Evolutionary conservation across 2,329 filamentous ascomycete genomes (phyloP).

Genomic region (Harringtonia aguacate): DNA sequence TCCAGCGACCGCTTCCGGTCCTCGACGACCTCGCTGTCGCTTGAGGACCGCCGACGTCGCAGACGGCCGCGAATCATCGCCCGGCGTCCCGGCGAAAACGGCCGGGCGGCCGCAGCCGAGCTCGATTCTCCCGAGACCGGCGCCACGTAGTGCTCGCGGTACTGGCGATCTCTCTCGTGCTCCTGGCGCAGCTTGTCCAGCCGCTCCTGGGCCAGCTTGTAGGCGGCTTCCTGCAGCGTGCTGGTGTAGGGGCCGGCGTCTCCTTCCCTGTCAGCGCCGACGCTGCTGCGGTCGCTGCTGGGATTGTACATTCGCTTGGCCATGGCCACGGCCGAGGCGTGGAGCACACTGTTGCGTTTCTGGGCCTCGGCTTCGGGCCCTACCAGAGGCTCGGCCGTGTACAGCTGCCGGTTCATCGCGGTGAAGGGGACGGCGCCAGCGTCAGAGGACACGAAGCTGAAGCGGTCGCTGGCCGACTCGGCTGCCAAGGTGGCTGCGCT

Average conservation of each 20-base stretch:
- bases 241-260: constrained; percentile 30
- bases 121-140: constrained; percentile 25
- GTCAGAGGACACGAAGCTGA: constrained; percentile 37
- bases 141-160: constrained; percentile 62
- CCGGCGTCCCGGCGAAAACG: too few species aligned
- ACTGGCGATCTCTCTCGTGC: constrained; percentile 48
- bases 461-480: not conserved
- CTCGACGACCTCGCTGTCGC: constrained; percentile 50
- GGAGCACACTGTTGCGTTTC: constrained; percentile 59
- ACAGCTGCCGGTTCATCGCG: constrained; percentile 64
- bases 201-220: constrained; percentile 74
- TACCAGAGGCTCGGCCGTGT: constrained; percentile 64
- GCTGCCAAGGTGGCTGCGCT: constrained; percentile 57
- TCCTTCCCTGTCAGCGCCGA: constrained; percentile 18
- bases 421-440: constrained; percentile 57
- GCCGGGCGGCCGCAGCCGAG: constrained; percentile 3
- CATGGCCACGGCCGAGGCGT: constrained; percentile 81
- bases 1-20: constrained; percentile 60
- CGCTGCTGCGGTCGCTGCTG: constrained; percentile 14
- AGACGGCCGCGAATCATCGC: constrained; percentile 16
- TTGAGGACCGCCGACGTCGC: constrained; percentile 50
- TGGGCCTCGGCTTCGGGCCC: constrained; percentile 63
- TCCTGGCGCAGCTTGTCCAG: constrained; percentile 71
- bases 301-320: constrained; percentile 72
- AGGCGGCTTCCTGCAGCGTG: constrained; percentile 75